Evolutionary conservation across 768 basidiomycete species (phyloP).

Genomic region (Plicaturopsis crispa): DNA sequence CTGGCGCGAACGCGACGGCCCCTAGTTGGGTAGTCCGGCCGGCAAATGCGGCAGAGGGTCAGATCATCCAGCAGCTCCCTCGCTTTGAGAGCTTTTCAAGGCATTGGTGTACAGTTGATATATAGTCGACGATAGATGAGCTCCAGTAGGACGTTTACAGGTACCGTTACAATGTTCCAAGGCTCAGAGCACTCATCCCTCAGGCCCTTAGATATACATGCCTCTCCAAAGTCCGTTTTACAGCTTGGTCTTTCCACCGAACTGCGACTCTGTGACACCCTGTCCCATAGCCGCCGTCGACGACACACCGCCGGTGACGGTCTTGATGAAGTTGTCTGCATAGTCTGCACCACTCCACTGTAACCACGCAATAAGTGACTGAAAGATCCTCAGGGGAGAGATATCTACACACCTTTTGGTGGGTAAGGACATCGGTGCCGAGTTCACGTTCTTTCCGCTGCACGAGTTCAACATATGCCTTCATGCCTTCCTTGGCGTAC

Average conservation of each 20-base stretch:
- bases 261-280: constrained; percentile 91
- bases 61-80: too few species aligned
- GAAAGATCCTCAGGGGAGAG: not conserved
- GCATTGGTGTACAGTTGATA: too few species aligned
- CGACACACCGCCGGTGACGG: constrained; percentile 94
- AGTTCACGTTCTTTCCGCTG: constrained; percentile 91
- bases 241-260: constrained; percentile 38
- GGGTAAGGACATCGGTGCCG: constrained; percentile 93
- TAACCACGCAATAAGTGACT: constrained; percentile 10
- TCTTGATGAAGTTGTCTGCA: constrained; percentile 86
- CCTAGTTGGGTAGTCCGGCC: too few species aligned
- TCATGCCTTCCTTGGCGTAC: constrained; percentile 95
- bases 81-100: too few species aligned
- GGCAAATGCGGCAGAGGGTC: too few species aligned
- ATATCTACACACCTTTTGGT: constrained; percentile 77
- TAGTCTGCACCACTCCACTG: constrained; percentile 97
- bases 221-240: too few species aligned
- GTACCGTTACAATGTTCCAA: too few species aligned
- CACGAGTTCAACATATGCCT: constrained; percentile 94
- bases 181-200: too few species aligned
- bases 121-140: too few species aligned
- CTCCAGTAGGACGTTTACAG: too few species aligned
- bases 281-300: constrained; percentile 99
- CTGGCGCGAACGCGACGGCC: too few species aligned
- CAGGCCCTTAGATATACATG: too few species aligned